A percentile compares a stretch with the other conserved stretches of the same genome.
Conservation (phyloP, 495 filamentous ascomycete species). For the Stereocaulon alpinum region DNA sequence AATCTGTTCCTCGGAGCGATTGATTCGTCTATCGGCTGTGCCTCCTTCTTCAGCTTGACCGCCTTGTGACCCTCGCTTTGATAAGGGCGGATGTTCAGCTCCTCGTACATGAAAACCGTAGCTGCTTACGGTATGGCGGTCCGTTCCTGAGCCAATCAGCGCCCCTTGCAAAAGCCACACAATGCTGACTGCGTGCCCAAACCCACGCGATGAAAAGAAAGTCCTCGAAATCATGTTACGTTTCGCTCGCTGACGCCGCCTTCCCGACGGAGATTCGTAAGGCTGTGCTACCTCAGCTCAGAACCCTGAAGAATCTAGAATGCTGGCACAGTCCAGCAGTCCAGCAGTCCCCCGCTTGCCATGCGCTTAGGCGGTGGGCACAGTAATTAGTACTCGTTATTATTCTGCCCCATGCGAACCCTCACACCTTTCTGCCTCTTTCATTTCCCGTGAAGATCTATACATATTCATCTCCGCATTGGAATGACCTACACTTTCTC, state of each 20-base stretch:
- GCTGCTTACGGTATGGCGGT: not conserved
- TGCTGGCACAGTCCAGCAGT: not conserved
- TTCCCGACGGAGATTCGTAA: not conserved
- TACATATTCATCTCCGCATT: not conserved
- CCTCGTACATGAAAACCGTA: not conserved
- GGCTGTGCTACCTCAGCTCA: not conserved
- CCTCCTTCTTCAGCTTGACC: slow-evolving; percentile 4
- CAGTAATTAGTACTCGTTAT: not conserved
- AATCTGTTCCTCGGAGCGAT: not conserved
- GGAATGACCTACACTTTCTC: not conserved
- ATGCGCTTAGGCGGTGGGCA: not conserved
- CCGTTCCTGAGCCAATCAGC: not conserved
- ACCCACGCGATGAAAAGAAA: not conserved
- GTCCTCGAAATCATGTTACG: not conserved
- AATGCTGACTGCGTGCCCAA: slow-evolving; percentile 1
- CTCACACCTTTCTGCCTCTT: not conserved
- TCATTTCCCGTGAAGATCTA: not conserved
- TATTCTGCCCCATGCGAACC: not conserved
- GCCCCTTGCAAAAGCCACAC: not conserved
- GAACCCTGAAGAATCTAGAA: not conserved
- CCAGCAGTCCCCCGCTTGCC: not conserved
- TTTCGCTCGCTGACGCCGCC: not conserved
- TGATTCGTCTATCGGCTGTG: not conserved
- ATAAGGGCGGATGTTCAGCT: slow-evolving; percentile 2
- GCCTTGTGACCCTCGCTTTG: not conserved